A percentile compares a stretch with the other conserved stretches of the same genome.
Evolutionary conservation across 2,329 filamentous ascomycete genomes (phyloP).

Genomic region (Allantophomopsis lycopodina): DNA sequence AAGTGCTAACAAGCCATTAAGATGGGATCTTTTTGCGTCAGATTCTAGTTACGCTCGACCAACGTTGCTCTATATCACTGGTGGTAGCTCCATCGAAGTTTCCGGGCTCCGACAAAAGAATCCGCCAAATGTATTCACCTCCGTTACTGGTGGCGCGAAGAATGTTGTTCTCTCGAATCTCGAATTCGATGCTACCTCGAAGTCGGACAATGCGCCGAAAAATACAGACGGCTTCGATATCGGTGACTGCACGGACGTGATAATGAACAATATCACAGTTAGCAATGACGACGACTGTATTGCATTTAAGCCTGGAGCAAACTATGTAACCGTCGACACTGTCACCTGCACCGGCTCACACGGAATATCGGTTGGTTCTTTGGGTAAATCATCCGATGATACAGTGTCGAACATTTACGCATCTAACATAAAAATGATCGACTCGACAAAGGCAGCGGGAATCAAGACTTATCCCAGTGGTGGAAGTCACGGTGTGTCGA

Average conservation of each 20-base stretch:
- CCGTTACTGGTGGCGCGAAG: conserved; percentile 20
- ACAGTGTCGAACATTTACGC: conserved; percentile 28
- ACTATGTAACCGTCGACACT: conserved; percentile 24
- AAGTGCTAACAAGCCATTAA: no score
- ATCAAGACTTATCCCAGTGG: conserved; percentile 30
- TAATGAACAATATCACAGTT: no score
- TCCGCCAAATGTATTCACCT: conserved; percentile 29
- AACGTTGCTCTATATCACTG: conserved; percentile 25
- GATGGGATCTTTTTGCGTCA: conserved; percentile 21
- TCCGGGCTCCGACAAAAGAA: conserved; percentile 24
- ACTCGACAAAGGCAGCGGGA: conserved; percentile 27
- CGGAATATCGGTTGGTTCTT: conserved; percentile 30
- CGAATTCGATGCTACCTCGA: conserved; percentile 23
- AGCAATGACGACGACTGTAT: no score
- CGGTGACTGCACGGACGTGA: no score
- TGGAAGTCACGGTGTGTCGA: conserved; percentile 19
- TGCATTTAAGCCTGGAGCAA: conserved; percentile 7
- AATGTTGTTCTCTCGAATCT: conserved; percentile 23
- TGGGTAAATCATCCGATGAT: conserved; percentile 24
- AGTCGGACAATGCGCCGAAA: conserved; percentile 19
- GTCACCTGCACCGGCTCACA: conserved; percentile 31
- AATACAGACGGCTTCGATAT: no score
- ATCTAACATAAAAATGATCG: conserved; percentile 23
- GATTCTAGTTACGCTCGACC: conserved; percentile 24
- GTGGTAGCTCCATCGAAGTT: conserved; percentile 22